Evolutionary conservation across 2,329 filamentous ascomycete species (phyloP), one percentile per base, ranked within the genome.

Genomic region (Pyrenophora teres): DNA sequence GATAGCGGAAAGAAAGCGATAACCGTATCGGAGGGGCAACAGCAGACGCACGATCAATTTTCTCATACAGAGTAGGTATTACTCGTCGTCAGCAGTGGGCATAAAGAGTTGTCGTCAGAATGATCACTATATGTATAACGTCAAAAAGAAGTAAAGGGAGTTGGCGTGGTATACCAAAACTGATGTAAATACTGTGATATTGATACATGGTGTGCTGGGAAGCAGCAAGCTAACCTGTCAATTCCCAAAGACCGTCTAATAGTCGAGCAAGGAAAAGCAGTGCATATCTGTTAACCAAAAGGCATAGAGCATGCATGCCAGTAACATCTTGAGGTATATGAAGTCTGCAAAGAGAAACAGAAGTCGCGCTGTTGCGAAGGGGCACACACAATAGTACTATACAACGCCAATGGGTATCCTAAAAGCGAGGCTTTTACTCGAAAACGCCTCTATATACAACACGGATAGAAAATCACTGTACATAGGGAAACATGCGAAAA

Each of bases 351-450:
- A 39, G 16, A 36, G 2, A 18, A 47, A 8, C n/a, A 40, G 13
- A 31, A 38, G 18, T 35, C 19, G 16, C 23, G 10, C 36, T 30
- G 9, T 18, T 2, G 9, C 8, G 27, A 42, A 36, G 21, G 40
- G 33, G 33, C 35, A 31, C 45, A 23, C 19, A 37, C 44, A 32
- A 43, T 33, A 37, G 40, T 52, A 49, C 50, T 57, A 33, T 48
- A 54, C 45, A 60, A 66, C 60, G 59, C 62, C 57, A 36, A 44
- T 63, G 63, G 63, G 63, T 66, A 66, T 66, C 56, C 63, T 51
- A 21, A 47, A 52, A 57, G 40, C 35, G 56, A 64, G 45, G 48
- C 52, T 62, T 63, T 57, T 59, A 35, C 50, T 64, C 55, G 46
- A 56, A 8, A 59, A 60, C 62, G 60, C 62, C 63, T 56, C 45